Evolutionary conservation across 2,329 filamentous ascomycete species (phyloP).

Genomic region (Corynespora cassiicola): DNA sequence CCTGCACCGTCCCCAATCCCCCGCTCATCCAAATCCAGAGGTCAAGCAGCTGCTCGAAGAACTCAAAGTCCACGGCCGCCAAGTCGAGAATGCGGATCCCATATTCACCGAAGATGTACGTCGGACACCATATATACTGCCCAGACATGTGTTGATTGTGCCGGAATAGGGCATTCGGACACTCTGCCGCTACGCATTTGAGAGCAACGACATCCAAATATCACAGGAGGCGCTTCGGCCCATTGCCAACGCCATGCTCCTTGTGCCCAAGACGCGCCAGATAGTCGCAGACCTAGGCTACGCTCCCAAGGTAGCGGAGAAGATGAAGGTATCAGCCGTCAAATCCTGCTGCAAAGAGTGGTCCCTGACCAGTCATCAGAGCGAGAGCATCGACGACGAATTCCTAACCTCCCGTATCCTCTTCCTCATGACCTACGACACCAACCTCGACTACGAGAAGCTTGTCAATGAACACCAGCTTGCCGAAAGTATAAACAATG

Average conservation of each 20-base stretch:
- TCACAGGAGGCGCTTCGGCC: constrained; percentile 81
- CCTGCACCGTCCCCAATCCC: not conserved
- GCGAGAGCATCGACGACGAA: constrained; percentile 80
- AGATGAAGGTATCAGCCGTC: constrained; percentile 62
- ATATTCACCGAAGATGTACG: constrained; percentile 82
- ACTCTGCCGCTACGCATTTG: constrained; percentile 75
- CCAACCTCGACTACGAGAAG: constrained; percentile 68
- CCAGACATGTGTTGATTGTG: constrained; percentile 15
- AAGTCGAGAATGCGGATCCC: constrained; percentile 73
- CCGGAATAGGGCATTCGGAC: constrained; percentile 72
- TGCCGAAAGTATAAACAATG: constrained; percentile 71
- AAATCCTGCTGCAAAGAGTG: no score
- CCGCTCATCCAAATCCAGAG: constrained; percentile 57
- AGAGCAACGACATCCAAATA: constrained; percentile 62
- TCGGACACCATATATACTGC: constrained; percentile 1
- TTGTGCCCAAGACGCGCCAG: constrained; percentile 72
- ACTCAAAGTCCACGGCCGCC: constrained; percentile 80
- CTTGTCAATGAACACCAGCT: constrained; percentile 72
- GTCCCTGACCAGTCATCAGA: constrained; percentile 45
- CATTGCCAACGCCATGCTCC: constrained; percentile 82
- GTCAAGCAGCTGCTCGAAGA: constrained; percentile 64
- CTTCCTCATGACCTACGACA: constrained; percentile 80
- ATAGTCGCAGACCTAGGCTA: constrained; percentile 75
- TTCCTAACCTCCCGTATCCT: constrained; percentile 82
- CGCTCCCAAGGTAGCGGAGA: constrained; percentile 70